Base-by-base conservation (phyloP, 805 yeast species). In the Candida nanaspora region DNA sequence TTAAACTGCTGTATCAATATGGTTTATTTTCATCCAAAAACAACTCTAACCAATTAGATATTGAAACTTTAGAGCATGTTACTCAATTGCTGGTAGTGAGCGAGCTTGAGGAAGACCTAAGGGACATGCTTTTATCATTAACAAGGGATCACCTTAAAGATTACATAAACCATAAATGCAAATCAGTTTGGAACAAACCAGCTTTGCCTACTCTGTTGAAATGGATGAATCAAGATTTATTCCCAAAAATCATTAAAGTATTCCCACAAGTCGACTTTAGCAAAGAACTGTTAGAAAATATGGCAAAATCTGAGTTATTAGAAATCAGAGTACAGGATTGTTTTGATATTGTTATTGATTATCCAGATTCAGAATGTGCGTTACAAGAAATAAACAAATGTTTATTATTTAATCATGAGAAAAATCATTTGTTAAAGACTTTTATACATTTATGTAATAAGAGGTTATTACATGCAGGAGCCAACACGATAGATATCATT, bases 401-500 rank as follows among this genome's bases (percentile, higher is more conserved):
- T 44, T 50, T 83, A 35, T 61, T 53, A 26, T 66, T 69, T 2
- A 62, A 68, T 1, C 52, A 56, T 21, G 83, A 81, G 41, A 61
- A 88, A 42, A 58, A 75, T 2, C 55, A 58, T 8, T 57, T 82
- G 4, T 83, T 82, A 3, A 61, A 62, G 11, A 54, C 59, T 0
- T 85, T 82, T 46, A 72, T 70, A 7, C 44, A 50, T 0, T 50
- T 62, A 2, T 74, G 83, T 41, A 55, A 65, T 19, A 53, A 49
- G 27, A 56, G 71, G 27, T 55, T 88, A 10, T 64, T 89, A 18
- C 93, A 86, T 51, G 82, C 95, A 3, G 95, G 96, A 18, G 74
- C 83, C 1, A 78, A 83, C 48, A 91, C 98, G 0, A 70, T 72
- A 4, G 86, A 80, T 38, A 78, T 87, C 7, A 72, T 91, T 21